Conservation (phyloP, 257 asterid genomes). For the Nicotiana obtusifolia region DNA sequence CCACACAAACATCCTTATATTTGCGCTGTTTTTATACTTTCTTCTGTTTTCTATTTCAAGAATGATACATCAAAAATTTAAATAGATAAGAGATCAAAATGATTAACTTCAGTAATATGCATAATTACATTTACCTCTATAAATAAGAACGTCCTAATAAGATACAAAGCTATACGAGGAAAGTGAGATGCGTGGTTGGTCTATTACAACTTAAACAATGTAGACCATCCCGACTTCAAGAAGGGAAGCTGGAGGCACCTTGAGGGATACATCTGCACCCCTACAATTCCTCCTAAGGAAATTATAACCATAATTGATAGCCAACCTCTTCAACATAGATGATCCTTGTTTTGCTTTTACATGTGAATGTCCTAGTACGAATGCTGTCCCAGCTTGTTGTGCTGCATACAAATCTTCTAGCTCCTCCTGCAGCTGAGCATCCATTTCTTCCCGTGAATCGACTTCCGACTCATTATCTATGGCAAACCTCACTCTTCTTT, state of each 20-base stretch:
- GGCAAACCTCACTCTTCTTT: slow-evolving; percentile 55
- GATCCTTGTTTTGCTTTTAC: slow-evolving; percentile 85
- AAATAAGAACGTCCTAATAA: background rate
- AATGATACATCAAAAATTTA: background rate
- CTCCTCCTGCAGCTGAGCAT: slow-evolving; percentile 47
- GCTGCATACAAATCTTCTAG: slow-evolving; percentile 69
- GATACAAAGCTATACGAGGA: background rate
- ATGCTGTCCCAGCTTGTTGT: slow-evolving; percentile 75
- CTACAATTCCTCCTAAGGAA: slow-evolving; percentile 76
- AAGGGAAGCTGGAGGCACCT: slow-evolving; percentile 94
- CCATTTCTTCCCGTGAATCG: slow-evolving; percentile 31
- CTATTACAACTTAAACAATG: slow-evolving; percentile 42
- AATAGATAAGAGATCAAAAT: background rate
- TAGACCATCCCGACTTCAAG: slow-evolving; percentile 97
- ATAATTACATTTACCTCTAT: background rate
- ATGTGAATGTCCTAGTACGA: slow-evolving; percentile 84
- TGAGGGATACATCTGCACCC: slow-evolving; percentile 84
- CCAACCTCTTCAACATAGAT: slow-evolving; percentile 64
- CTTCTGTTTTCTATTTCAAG: background rate
- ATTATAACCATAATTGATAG: slow-evolving; percentile 74
- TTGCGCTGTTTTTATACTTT: background rate
- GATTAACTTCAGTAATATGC: background rate
- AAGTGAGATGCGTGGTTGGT: background rate
- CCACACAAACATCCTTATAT: background rate
- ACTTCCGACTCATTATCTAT: slow-evolving; percentile 31